Percentiles rank a stretch among this genome's conserved stretches.
phyloP scores from a whole-genome alignment of 495 filamentous ascomycete genomes.

The Collariella sp. region DNA sequence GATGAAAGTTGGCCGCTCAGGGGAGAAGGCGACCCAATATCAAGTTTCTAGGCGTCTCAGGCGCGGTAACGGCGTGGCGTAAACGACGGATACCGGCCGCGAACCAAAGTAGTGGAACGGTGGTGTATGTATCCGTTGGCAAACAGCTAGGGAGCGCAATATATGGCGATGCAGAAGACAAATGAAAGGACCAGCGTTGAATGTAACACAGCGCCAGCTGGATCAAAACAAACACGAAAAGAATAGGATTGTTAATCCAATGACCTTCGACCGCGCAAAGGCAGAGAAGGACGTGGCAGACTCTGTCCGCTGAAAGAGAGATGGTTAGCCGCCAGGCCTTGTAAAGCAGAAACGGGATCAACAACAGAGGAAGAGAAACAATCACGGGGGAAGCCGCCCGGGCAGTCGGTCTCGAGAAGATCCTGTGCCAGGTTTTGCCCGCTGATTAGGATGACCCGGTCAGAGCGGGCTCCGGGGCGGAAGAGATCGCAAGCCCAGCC shows the following conservation, averaged over 20 bases:
- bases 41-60: constrained; percentile 17
- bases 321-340: constrained; percentile 17
- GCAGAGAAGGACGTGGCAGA: constrained; percentile 10
- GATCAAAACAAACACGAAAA: constrained; percentile 19
- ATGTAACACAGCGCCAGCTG: constrained; percentile 19
- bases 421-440: constrained; percentile 24
- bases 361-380: constrained; percentile 16
- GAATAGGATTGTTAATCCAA: constrained; percentile 11
- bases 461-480: constrained; percentile 9
- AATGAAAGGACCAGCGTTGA: constrained; percentile 19
- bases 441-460: constrained; percentile 20
- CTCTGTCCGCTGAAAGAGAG: constrained; percentile 7
- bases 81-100: constrained; percentile 21
- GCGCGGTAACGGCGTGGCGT: constrained; percentile 11
- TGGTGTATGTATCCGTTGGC: constrained; percentile 29
- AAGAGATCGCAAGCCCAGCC: constrained; percentile 20
- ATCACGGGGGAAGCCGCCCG: constrained; percentile 7
- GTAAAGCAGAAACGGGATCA: constrained; percentile 9
- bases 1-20: constrained; percentile 3
- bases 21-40: constrained; percentile 12
- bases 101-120: constrained; percentile 31
- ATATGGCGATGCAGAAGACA: constrained; percentile 17
- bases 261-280: constrained; percentile 16
- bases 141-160: constrained; percentile 22
- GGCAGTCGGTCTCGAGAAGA: constrained; percentile 13